Evolutionary conservation across 805 yeast species (phyloP).

Genomic region (Pichia deserticola): DNA sequence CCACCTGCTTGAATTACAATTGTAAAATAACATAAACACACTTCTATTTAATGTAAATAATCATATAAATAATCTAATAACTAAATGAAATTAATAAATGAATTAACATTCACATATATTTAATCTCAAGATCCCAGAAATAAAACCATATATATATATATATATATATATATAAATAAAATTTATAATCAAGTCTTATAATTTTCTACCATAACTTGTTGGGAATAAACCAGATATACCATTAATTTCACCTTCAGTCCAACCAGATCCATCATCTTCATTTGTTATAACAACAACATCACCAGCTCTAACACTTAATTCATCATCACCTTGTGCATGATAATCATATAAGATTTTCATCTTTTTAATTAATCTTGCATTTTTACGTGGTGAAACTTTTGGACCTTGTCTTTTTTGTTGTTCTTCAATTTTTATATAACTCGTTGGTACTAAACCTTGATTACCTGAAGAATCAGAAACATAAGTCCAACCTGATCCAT

Average conservation of each 20-base stretch:
- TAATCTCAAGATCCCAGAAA: too few species aligned
- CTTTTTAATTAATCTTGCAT: conserved; percentile 56
- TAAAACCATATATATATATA: neutral
- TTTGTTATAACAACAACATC: conserved; percentile 63
- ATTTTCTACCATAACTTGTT: conserved; percentile 52
- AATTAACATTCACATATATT: neutral
- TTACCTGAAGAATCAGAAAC: conserved; percentile 39
- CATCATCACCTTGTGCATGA: conserved; percentile 72
- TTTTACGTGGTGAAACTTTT: conserved; percentile 63
- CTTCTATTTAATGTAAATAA: too few species aligned
- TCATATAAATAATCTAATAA: too few species aligned
- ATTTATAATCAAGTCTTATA: neutral
- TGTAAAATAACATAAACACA: too few species aligned
- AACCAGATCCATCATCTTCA: conserved; percentile 76
- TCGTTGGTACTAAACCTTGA: conserved; percentile 79
- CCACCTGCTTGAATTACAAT: conserved; percentile 70
- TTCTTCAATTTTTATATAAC: conserved; percentile 51
- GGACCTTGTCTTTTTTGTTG: conserved; percentile 52
- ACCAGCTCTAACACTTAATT: conserved; percentile 62
- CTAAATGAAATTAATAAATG: too few species aligned
- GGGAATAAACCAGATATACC: conserved; percentile 72
- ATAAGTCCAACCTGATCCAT: conserved; percentile 90
- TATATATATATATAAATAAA: neutral
- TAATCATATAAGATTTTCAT: conserved; percentile 71
- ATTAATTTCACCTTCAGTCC: conserved; percentile 86